Percentiles rank a stretch among this genome's conserved stretches.
phyloP scores from a whole-genome alignment of 2,329 filamentous ascomycete genomes.

The Pezicula carpinea region DNA sequence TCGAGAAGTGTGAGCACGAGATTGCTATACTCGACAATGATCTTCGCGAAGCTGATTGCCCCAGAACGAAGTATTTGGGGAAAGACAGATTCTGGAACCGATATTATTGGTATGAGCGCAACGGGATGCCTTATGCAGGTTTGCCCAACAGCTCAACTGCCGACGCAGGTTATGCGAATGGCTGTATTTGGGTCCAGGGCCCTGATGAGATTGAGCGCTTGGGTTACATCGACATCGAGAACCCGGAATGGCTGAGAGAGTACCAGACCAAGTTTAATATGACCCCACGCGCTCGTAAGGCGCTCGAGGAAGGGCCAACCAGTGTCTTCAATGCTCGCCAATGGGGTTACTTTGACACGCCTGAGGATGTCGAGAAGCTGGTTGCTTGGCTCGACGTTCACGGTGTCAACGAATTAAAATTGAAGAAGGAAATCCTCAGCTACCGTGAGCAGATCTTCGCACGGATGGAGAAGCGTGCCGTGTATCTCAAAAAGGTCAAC shows the following conservation, averaged over 20 bases:
- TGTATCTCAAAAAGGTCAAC: slow-evolving; percentile 58
- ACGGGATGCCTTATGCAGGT: slow-evolving; percentile 93
- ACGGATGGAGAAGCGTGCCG: slow-evolving; percentile 75
- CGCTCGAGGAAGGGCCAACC: slow-evolving; percentile 77
- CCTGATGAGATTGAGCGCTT: slow-evolving; percentile 83
- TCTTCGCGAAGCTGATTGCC: slow-evolving; percentile 88
- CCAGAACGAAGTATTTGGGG: slow-evolving; percentile 81
- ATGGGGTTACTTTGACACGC: slow-evolving; percentile 89
- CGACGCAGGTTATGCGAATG: slow-evolving; percentile 84
- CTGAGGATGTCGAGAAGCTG: slow-evolving; percentile 70
- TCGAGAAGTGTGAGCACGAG: slow-evolving; percentile 78
- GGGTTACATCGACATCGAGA: slow-evolving; percentile 76
- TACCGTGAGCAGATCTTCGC: slow-evolving; percentile 72
- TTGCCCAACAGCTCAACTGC: slow-evolving; percentile 85
- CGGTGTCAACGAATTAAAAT: slow-evolving; percentile 78
- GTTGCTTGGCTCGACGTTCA: slow-evolving; percentile 85
- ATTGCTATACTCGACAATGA: slow-evolving; percentile 87
- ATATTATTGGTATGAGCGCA: slow-evolving; percentile 99
- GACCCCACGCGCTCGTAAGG: slow-evolving; percentile 81
- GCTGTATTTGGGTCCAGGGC: slow-evolving; percentile 93
- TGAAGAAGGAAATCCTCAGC: slow-evolving; percentile 77
- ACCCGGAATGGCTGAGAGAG: slow-evolving; percentile 62
- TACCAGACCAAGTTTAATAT: slow-evolving; percentile 75
- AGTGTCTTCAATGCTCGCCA: slow-evolving; percentile 72
- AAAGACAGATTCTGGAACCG: slow-evolving; percentile 97